Conservation (phyloP, 495 filamentous ascomycete genomes). For the Penicillium nucicola region DNA sequence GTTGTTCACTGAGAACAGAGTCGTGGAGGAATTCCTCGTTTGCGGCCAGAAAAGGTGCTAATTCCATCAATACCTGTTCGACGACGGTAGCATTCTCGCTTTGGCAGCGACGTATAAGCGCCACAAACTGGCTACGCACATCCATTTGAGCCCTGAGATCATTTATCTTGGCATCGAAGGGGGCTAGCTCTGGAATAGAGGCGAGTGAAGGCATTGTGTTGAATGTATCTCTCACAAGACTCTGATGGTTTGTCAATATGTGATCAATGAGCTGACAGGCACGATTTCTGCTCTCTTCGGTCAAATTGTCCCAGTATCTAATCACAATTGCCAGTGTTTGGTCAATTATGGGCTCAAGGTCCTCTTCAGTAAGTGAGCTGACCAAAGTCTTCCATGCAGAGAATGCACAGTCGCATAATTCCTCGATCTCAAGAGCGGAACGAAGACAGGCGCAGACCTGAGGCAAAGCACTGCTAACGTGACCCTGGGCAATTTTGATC, state of each 20-base stretch:
- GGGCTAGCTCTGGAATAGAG: conserved; percentile 64
- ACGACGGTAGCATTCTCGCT: conserved; percentile 86
- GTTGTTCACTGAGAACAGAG: conserved; percentile 80
- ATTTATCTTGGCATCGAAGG: conserved; percentile 60
- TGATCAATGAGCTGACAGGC: conserved; percentile 59
- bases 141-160: conserved; percentile 59
- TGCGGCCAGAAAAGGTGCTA: conserved; percentile 64
- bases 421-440: conserved; percentile 69
- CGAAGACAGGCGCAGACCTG: conserved; percentile 84
- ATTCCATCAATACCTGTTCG: conserved; percentile 70
- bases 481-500: conserved; percentile 66
- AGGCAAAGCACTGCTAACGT: conserved; percentile 74
- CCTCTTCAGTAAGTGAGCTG: conserved; percentile 66
- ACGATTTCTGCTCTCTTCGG: conserved; percentile 52
- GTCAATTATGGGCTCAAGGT: conserved; percentile 74
- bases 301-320: conserved; percentile 71
- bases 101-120: conserved; percentile 67
- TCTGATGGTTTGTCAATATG: conserved; percentile 59
- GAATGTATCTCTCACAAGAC: conserved; percentile 59
- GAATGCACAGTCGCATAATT: conserved; percentile 74
- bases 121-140: conserved; percentile 58
- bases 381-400: conserved; percentile 81
- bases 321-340: conserved; percentile 85
- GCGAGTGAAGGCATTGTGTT: conserved; percentile 74
- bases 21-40: conserved; percentile 81